Conservation (phyloP, 2,329 filamentous ascomycete species). For the Mycosphaerella arachidis region DNA sequence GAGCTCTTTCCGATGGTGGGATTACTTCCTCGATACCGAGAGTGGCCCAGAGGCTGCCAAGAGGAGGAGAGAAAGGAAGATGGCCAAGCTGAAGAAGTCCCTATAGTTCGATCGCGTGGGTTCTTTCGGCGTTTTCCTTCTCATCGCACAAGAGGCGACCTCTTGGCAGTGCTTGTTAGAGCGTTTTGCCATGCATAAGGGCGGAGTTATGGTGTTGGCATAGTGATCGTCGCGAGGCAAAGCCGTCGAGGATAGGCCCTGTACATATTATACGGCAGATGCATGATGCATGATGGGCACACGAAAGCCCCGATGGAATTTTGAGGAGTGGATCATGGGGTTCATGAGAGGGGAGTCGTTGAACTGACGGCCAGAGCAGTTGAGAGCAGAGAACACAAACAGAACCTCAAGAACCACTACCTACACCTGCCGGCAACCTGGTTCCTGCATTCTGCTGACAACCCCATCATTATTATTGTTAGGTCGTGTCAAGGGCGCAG, state of each 20-base stretch:
- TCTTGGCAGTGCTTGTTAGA: not conserved
- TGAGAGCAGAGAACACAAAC: not conserved
- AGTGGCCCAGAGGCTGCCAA: constrained; percentile 81
- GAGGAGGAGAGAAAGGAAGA: constrained; percentile 73
- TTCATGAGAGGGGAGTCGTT: not conserved
- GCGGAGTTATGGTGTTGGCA: constrained; percentile 10
- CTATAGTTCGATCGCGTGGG: constrained; percentile 44
- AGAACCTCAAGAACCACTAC: not conserved
- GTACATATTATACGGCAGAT: constrained; percentile 4
- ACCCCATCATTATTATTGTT: not conserved
- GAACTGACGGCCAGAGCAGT: no score
- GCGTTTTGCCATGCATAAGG: constrained; percentile 9
- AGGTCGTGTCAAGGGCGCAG: not conserved
- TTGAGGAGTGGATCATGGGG: not conserved
- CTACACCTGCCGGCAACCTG: not conserved
- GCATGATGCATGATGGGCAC: not conserved
- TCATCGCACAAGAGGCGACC: not conserved
- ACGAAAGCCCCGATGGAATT: not conserved
- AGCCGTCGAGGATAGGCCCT: not conserved
- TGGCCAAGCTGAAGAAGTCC: constrained; percentile 65
- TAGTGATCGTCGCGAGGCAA: constrained; percentile 6
- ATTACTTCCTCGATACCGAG: constrained; percentile 89
- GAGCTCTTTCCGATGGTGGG: constrained; percentile 99
- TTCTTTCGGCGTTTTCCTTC: not conserved
- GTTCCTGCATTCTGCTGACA: not conserved